Conservation (phyloP, 768 basidiomycete species). For the Boletus sp. region DNA sequence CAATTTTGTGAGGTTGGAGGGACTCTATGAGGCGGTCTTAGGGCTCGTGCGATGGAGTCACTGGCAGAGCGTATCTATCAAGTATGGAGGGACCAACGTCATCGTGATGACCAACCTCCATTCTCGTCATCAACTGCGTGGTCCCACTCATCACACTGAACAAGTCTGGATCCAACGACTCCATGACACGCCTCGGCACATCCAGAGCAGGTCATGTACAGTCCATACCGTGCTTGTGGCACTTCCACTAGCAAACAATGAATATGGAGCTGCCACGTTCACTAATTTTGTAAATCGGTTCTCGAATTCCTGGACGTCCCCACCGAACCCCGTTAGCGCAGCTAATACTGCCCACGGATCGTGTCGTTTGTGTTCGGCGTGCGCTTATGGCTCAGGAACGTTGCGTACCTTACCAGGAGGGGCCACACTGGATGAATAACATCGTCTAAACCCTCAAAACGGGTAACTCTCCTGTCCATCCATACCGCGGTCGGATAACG, state of each 20-base stretch:
- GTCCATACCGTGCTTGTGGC: background rate
- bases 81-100: background rate
- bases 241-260: background rate
- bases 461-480: background rate
- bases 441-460: background rate
- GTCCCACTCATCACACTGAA: background rate
- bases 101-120: background rate
- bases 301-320: background rate
- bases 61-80: background rate
- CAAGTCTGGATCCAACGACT: background rate
- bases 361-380: background rate
- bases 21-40: background rate
- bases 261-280: background rate
- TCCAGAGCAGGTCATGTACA: background rate
- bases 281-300: background rate
- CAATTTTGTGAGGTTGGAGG: background rate
- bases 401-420: background rate
- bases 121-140: background rate
- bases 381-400: background rate
- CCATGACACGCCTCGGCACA: background rate
- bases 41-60: background rate
- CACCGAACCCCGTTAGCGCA: too few species aligned
- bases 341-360: background rate
- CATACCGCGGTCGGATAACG: too few species aligned
- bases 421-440: too few species aligned